Evolutionary conservation across 768 basidiomycete species (phyloP).

Genomic region (Erythrobasidium yunnanense): DNA sequence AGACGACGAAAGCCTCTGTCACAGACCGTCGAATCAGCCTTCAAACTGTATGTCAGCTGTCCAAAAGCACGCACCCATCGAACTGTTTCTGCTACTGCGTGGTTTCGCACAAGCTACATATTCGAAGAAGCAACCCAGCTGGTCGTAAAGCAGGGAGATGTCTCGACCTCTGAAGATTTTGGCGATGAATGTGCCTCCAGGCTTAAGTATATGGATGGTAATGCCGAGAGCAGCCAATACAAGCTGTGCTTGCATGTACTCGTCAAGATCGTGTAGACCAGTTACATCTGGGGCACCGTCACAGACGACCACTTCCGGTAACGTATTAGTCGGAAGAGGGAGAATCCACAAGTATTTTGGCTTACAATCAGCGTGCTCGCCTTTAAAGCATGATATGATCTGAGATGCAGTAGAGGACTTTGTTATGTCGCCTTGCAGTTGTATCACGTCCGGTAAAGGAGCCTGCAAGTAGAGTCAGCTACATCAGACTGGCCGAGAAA

Average conservation of each 20-base stretch:
- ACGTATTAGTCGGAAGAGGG: not conserved
- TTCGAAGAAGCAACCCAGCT: slow-evolving; percentile 44
- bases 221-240: slow-evolving; percentile 45
- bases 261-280: slow-evolving; percentile 47
- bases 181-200: slow-evolving; percentile 44
- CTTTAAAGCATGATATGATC: slow-evolving; percentile 44
- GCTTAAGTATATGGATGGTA: slow-evolving; percentile 44
- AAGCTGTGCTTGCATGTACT: slow-evolving; percentile 46
- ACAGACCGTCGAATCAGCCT: not conserved
- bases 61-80: slow-evolving; percentile 41
- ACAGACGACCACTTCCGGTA: slow-evolving; percentile 42
- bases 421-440: slow-evolving; percentile 46
- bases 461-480: no score
- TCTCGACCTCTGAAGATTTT: slow-evolving; percentile 45
- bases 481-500: not conserved
- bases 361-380: slow-evolving; percentile 41
- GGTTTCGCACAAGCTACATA: slow-evolving; percentile 45
- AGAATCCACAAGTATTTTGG: not conserved
- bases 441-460: slow-evolving; percentile 43
- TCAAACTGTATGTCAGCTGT: not conserved
- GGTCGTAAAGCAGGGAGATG: slow-evolving; percentile 42
- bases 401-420: slow-evolving; percentile 42
- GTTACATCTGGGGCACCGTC: slow-evolving; percentile 48
- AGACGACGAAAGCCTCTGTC: slow-evolving; percentile 45
- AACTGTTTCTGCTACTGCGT: slow-evolving; percentile 43